These are phyloP conservation scores for Withania somnifera DNA, from an alignment of 305 asterid species.

Conservation along the genomic window DNA sequence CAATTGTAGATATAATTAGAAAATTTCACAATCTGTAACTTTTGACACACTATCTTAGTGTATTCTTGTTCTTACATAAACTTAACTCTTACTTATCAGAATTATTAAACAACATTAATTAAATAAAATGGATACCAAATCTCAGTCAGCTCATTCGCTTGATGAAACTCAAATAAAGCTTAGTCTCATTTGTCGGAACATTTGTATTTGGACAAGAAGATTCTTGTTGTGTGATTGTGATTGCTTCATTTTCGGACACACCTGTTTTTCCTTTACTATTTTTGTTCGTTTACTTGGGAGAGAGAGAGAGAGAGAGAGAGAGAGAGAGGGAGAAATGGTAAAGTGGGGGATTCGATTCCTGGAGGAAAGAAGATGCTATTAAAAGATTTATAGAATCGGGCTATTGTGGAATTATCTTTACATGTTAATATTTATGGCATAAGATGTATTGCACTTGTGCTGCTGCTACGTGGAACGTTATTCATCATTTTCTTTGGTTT, in stretches of 20 bases:
- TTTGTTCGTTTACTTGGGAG: background rate
- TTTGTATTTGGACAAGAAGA: background rate
- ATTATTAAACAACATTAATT: background rate
- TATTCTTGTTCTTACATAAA: background rate
- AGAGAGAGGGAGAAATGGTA: background rate
- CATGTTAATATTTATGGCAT: background rate
- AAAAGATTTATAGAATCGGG: background rate
- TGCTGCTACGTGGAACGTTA: background rate
- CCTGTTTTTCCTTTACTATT: background rate
- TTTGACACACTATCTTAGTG: background rate
- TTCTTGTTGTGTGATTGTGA: no score
- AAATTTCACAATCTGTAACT: background rate
- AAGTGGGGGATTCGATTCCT: background rate
- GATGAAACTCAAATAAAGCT: background rate
- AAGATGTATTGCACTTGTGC: background rate
- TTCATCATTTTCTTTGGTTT: background rate
- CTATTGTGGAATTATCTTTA: background rate
- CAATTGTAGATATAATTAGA: background rate
- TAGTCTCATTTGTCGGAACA: background rate
- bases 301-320: background rate
- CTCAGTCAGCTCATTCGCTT: background rate
- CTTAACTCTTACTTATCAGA: background rate
- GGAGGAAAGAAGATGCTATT: background rate
- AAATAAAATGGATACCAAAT: background rate
- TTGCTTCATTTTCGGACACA: no score